Evolutionary conservation across 2,329 filamentous ascomycete species (phyloP).

Genomic region (Trematosphaeria pertusa): DNA sequence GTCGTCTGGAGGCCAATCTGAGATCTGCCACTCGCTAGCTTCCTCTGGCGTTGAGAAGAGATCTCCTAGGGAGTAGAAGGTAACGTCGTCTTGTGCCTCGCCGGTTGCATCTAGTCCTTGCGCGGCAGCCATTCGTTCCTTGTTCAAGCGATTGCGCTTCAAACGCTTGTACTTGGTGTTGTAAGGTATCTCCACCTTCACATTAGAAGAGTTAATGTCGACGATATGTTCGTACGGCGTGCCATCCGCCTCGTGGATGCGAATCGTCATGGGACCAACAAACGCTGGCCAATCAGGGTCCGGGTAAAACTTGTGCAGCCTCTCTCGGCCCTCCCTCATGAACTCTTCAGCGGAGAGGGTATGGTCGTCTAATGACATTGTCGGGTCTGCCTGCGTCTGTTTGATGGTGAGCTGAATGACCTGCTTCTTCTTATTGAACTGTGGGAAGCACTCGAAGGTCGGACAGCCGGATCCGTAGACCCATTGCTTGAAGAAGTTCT

Average conservation of each 20-base stretch:
- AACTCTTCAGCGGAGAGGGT: constrained; percentile 75
- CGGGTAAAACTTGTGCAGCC: constrained; percentile 71
- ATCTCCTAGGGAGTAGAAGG: constrained; percentile 91
- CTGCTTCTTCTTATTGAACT: constrained; percentile 97
- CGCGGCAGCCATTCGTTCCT: constrained; percentile 73
- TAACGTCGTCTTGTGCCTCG: constrained; percentile 75
- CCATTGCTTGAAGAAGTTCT: constrained; percentile 95
- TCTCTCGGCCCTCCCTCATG: constrained; percentile 83
- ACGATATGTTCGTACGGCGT: constrained; percentile 98
- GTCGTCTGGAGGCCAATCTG: constrained; percentile 88
- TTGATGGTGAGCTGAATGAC: constrained; percentile 90
- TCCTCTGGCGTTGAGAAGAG: constrained; percentile 85
- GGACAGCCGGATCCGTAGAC: constrained; percentile 88
- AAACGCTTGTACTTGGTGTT: constrained; percentile 99
- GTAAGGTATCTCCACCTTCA: constrained; percentile 93
- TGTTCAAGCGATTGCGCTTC: constrained; percentile 83
- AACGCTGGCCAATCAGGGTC: constrained; percentile 80
- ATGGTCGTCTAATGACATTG: constrained; percentile 32
- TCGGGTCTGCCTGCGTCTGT: constrained; percentile 60
- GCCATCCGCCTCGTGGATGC: constrained; percentile 97
- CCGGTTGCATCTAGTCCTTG: constrained; percentile 68
- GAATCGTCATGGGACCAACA: constrained; percentile 94
- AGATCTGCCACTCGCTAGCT: constrained; percentile 79
- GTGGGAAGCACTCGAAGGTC: constrained; percentile 81
- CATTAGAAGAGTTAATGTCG: constrained; percentile 86